Percentiles rank a stretch among this genome's conserved stretches.
Evolutionary conservation across 1,284 basidiomycete species (phyloP).

Genomic region (Pseudomicrostroma phylloplanum): DNA sequence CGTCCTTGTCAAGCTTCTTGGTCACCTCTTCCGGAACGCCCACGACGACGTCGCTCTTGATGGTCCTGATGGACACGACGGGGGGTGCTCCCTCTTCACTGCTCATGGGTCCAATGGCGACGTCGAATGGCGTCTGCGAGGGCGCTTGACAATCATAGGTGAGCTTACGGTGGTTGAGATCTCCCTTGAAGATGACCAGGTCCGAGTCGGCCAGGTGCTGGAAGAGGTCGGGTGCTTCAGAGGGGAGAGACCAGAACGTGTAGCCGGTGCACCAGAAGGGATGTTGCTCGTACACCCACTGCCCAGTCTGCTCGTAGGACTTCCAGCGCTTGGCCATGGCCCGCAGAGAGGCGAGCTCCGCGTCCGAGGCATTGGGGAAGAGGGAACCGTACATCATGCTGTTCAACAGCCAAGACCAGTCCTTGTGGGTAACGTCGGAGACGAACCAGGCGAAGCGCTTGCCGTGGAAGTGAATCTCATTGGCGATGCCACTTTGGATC

Average conservation of each 20-base stretch:
- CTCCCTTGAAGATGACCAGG: slow-evolving; percentile 89
- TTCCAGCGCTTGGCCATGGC: slow-evolving; percentile 85
- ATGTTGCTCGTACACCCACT: slow-evolving; percentile 92
- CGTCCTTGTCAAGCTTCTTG: slow-evolving; percentile 63
- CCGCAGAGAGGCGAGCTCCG: slow-evolving; percentile 73
- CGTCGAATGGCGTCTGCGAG: slow-evolving; percentile 77
- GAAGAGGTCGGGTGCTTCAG: slow-evolving; percentile 71
- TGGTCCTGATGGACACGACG: slow-evolving; percentile 53
- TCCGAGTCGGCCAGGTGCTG: slow-evolving; percentile 82
- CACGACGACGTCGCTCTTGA: slow-evolving; percentile 63
- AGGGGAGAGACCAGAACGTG: slow-evolving; percentile 72
- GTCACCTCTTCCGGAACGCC: slow-evolving; percentile 65
- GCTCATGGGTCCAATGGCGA: slow-evolving; percentile 89
- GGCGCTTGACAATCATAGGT: slow-evolving; percentile 60
- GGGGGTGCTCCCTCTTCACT: slow-evolving; percentile 80
- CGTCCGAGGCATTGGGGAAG: slow-evolving; percentile 73
- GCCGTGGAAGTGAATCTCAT: slow-evolving; percentile 82
- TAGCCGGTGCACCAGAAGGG: slow-evolving; percentile 56
- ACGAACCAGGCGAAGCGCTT: slow-evolving; percentile 54
- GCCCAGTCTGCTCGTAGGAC: slow-evolving; percentile 79
- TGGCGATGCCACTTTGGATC: slow-evolving; percentile 81
- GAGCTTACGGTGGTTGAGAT: slow-evolving; percentile 83
- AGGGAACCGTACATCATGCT: slow-evolving; percentile 50
- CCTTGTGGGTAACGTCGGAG: slow-evolving; percentile 91
- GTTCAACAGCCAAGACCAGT: slow-evolving; percentile 77